phyloP scores from a whole-genome alignment of 371 early-diverging fungal species.

The Catenaria anguillulae region DNA sequence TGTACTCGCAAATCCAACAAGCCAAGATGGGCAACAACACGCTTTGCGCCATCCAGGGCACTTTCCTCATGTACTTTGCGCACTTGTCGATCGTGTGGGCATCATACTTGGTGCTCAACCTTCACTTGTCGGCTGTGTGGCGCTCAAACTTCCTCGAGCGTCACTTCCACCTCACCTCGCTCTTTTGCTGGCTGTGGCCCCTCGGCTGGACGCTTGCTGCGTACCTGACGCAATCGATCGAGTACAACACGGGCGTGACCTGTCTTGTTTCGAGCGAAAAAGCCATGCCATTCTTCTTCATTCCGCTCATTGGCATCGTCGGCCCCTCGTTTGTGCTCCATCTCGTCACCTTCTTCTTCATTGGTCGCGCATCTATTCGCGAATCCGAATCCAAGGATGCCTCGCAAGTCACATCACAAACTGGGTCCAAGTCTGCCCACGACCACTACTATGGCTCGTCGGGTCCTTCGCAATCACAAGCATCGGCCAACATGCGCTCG shows the following conservation, averaged over 20 bases:
- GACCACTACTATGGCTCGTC: neutral
- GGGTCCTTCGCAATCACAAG: neutral
- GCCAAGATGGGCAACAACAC: conserved; percentile 25
- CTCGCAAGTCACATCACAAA: neutral
- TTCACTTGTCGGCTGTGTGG: conserved; percentile 54
- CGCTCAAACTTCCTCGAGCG: conserved; percentile 37
- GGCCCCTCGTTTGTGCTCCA: conserved; percentile 40
- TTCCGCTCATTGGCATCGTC: conserved; percentile 40
- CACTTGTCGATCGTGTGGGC: conserved; percentile 44
- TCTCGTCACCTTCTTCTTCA: conserved; percentile 42
- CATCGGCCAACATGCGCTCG: neutral
- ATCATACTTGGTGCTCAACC: conserved; percentile 40
- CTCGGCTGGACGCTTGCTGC: conserved; percentile 30
- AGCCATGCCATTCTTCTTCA: conserved; percentile 40
- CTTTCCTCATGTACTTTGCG: conserved; percentile 25
- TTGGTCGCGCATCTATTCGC: conserved; percentile 23
- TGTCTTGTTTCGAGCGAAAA: conserved; percentile 33
- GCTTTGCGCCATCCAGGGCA: conserved; percentile 46
- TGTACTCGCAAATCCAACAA: conserved; percentile 29
- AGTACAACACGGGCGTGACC: conserved; percentile 43
- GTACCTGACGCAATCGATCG: conserved; percentile 29
- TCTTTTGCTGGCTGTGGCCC: conserved; percentile 47
- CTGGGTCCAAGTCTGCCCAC: neutral
- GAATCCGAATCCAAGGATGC: neutral
- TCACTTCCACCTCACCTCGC: conserved; percentile 30